phyloP scores from a whole-genome alignment of 1,284 basidiomycete genomes.

The Naganishia sp. region DNA sequence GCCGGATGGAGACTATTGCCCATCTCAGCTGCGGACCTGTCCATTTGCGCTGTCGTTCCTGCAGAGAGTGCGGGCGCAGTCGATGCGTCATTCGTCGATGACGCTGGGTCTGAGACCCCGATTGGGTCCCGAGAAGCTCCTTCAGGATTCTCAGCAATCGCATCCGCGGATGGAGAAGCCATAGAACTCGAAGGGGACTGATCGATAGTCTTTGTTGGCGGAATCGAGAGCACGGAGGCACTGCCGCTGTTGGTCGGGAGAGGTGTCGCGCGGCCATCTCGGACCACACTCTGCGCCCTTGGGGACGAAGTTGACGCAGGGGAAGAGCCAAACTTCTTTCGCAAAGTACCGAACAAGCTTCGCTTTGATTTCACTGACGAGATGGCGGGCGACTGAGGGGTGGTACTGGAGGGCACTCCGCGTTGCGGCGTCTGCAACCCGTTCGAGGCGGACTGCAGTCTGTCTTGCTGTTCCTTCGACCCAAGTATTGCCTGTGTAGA shows the following conservation, averaged over 20 bases:
- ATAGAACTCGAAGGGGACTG: not conserved
- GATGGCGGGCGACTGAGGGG: conserved; percentile 9
- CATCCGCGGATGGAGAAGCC: not conserved
- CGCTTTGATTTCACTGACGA: conserved; percentile 21
- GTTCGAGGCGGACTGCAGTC: too few species aligned
- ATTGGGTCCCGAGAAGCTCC: not conserved
- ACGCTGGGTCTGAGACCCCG: not conserved
- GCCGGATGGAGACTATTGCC: too few species aligned
- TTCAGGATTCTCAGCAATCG: too few species aligned
- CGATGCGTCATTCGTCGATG: too few species aligned
- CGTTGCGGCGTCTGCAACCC: not conserved
- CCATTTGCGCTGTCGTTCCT: too few species aligned
- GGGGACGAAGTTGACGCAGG: conserved; percentile 2
- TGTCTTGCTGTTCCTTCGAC: not conserved
- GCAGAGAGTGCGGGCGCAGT: too few species aligned
- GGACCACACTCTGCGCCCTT: not conserved
- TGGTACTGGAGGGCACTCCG: not conserved
- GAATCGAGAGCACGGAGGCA: conserved; percentile 7
- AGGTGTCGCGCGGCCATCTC: conserved; percentile 2
- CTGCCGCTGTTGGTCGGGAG: not conserved
- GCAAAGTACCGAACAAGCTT: conserved; percentile 19
- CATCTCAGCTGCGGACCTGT: too few species aligned
- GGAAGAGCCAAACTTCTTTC: conserved; percentile 15
- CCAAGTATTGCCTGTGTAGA: not conserved
- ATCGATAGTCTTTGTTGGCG: not conserved